Evolutionary conservation across 495 filamentous ascomycete species (phyloP).

Genomic region (Neurospora africana): DNA sequence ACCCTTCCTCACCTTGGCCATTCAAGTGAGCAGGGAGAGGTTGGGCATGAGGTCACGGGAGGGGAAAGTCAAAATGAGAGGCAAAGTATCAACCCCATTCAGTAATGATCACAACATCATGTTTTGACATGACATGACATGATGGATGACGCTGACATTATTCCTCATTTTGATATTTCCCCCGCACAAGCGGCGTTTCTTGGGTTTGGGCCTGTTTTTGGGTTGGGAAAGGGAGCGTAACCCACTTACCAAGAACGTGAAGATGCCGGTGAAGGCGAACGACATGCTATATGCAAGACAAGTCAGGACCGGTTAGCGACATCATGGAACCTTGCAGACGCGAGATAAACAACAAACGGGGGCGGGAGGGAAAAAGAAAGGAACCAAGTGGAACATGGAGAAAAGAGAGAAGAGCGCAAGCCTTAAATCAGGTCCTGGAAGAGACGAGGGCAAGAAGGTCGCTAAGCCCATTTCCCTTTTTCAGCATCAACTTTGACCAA

Average conservation of each 20-base stretch:
- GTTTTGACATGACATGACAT: background rate
- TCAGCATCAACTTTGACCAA: background rate
- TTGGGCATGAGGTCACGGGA: background rate
- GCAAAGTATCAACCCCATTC: background rate
- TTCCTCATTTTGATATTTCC: background rate
- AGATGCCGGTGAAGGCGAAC: constrained; percentile 73
- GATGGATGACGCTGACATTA: background rate
- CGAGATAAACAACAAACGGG: constrained; percentile 4
- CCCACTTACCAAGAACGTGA: constrained; percentile 66
- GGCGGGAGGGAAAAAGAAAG: background rate
- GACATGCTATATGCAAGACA: constrained; percentile 45
- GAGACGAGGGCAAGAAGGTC: background rate
- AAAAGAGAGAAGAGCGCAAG: background rate
- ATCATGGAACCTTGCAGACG: constrained; percentile 5
- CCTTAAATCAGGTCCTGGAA: background rate
- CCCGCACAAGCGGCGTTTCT: background rate
- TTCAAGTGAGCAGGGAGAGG: background rate
- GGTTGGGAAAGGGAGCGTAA: background rate
- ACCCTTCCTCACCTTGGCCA: background rate
- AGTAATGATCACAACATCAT: background rate
- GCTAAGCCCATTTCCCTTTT: background rate
- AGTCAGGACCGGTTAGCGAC: constrained; percentile 21
- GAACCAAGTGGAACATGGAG: background rate
- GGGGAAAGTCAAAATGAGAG: background rate
- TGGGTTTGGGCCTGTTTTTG: background rate